phyloP scores from a whole-genome alignment of 164 flowering plant species.

The Litsea cubeba region DNA sequence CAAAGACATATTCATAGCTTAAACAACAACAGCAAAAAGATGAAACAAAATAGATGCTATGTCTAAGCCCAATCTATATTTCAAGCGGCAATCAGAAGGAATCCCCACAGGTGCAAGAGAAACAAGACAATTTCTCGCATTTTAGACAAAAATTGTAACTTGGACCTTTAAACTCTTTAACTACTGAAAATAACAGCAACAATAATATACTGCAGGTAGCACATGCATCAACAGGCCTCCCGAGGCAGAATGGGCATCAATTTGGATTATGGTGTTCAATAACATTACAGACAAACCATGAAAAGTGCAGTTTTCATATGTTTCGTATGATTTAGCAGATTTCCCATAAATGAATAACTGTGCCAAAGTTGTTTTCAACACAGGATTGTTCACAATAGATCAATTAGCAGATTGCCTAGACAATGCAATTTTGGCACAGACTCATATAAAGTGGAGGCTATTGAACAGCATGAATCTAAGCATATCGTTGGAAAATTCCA shows the following conservation, averaged over 20 bases:
- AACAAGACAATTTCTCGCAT: slow-evolving; percentile 16
- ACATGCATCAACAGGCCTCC: not conserved
- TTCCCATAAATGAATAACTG: not conserved
- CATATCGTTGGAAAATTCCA: no score
- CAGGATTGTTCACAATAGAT: not conserved
- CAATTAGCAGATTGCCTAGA: not conserved
- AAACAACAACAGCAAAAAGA: no score
- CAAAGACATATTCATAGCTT: no score
- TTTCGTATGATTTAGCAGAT: not conserved
- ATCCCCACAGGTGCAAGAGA: slow-evolving; percentile 34
- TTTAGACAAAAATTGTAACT: slow-evolving; percentile 2
- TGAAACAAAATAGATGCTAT: no score
- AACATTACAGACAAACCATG: not conserved
- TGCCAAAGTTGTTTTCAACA: not conserved
- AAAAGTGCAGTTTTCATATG: not conserved
- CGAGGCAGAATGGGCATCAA: not conserved
- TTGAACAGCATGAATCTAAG: no score
- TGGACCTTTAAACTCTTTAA: not conserved
- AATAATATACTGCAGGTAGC: not conserved
- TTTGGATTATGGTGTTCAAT: not conserved
- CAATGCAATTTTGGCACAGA: not conserved
- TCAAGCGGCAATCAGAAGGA: slow-evolving; percentile 13
- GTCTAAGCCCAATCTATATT: no score
- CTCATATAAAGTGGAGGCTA: not conserved
- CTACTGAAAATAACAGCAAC: not conserved